Evolutionary conservation across 2,329 filamentous ascomycete genomes (phyloP).

Genomic region (Fusarium begoniae): DNA sequence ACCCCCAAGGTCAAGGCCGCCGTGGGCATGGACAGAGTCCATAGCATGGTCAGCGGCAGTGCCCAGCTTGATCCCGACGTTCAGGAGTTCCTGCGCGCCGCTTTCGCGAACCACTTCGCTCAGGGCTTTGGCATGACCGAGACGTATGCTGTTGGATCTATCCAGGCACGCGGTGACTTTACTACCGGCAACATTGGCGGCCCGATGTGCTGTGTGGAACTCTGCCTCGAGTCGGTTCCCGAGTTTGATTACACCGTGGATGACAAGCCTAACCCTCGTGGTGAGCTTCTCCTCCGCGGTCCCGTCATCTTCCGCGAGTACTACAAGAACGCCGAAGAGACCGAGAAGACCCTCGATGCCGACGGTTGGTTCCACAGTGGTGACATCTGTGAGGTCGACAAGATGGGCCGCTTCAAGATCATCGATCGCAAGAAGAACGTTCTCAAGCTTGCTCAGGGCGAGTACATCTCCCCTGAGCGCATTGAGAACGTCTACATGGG

Average conservation of each 20-base stretch:
- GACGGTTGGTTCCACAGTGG: slow-evolving; percentile 98
- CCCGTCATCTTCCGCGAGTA: slow-evolving; percentile 86
- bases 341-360: slow-evolving; percentile 78
- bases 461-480: slow-evolving; percentile 97
- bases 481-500: slow-evolving; percentile 95
- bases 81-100: slow-evolving; percentile 87
- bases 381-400: slow-evolving; percentile 88
- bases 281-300: slow-evolving; percentile 86
- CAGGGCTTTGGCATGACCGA: slow-evolving; percentile 97
- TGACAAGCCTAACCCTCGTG: slow-evolving; percentile 89
- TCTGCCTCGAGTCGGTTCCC: slow-evolving; percentile 85
- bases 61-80: slow-evolving; percentile 90
- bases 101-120: slow-evolving; percentile 79
- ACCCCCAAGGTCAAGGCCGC: slow-evolving; percentile 85
- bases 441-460: slow-evolving; percentile 96
- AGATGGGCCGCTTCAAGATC: slow-evolving; percentile 86
- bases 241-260: slow-evolving; percentile 92
- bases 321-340: slow-evolving; percentile 90
- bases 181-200: slow-evolving; percentile 83
- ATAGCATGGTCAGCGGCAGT: slow-evolving; percentile 84
- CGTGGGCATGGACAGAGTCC: slow-evolving; percentile 79
- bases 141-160: slow-evolving; percentile 80
- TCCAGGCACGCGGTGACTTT: slow-evolving; percentile 77
- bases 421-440: slow-evolving; percentile 99
- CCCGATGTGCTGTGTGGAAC: slow-evolving; percentile 72